Evolutionary conservation across 352 stramenopile genomes (phyloP).

Genomic region (Phytophthora sojae): DNA sequence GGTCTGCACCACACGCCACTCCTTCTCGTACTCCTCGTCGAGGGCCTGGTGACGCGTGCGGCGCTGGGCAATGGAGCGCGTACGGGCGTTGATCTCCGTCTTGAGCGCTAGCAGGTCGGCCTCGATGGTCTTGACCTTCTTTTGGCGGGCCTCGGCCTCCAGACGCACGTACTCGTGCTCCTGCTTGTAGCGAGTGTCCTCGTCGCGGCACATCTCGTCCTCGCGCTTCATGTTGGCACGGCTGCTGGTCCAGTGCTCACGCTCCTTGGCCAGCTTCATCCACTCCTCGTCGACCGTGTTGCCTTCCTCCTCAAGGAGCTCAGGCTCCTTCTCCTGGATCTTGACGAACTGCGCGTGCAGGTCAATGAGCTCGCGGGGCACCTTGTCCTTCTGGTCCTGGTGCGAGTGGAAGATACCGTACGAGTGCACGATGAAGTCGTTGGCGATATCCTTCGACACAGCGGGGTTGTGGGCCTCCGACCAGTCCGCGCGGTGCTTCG

Average conservation of each 20-base stretch:
- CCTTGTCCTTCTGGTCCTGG: conserved; percentile 54
- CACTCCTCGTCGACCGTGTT: conserved; percentile 87
- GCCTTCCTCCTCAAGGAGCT: conserved; percentile 82
- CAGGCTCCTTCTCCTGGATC: conserved; percentile 85
- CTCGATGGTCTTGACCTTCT: conserved; percentile 88
- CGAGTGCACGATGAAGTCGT: conserved; percentile 88
- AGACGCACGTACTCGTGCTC: conserved; percentile 87
- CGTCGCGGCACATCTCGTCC: conserved; percentile 88
- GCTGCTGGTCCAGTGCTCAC: conserved; percentile 89
- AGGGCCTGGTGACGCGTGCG: conserved; percentile 75
- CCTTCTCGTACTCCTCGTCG: conserved; percentile 85
- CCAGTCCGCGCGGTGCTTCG: conserved; percentile 88
- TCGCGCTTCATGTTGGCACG: conserved; percentile 91
- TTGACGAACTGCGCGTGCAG: conserved; percentile 82
- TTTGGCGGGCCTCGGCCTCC: conserved; percentile 75
- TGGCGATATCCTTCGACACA: conserved; percentile 89
- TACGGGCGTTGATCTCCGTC: conserved; percentile 79
- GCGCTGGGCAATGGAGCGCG: conserved; percentile 77
- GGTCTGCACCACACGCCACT: conserved; percentile 82
- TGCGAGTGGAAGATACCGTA: conserved; percentile 85
- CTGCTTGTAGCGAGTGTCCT: conserved; percentile 85
- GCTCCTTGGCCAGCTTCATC: conserved; percentile 91
- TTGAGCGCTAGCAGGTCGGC: conserved; percentile 79
- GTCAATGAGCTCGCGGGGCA: conserved; percentile 77
- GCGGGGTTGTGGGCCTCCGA: conserved; percentile 88